Evolutionary conservation across 2,329 filamentous ascomycete species (phyloP).

Genomic region (Raffaelea albimanens): DNA sequence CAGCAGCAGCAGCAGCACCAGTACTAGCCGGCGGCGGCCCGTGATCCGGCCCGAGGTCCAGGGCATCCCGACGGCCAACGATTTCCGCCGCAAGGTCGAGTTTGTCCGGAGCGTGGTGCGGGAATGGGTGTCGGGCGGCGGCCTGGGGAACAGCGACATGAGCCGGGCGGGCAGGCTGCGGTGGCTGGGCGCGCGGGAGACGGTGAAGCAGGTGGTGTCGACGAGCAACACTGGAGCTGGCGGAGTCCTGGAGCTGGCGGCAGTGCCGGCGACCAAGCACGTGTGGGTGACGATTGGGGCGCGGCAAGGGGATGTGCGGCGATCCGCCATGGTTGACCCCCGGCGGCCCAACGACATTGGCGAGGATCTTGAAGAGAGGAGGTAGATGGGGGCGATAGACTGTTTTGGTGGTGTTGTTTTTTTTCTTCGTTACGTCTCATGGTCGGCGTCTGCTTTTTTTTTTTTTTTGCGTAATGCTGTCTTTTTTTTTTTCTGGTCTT

Average conservation of each 20-base stretch:
- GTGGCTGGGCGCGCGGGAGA: slow-evolving; percentile 51
- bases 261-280: slow-evolving; percentile 38
- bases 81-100: slow-evolving; percentile 63
- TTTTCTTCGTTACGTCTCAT: neutral
- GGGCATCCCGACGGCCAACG: slow-evolving; percentile 60
- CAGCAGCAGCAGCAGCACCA: too few relatives aligned
- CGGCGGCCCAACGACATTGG: slow-evolving; percentile 42
- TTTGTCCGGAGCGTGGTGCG: slow-evolving; percentile 60
- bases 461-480: too few relatives aligned
- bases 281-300: slow-evolving; percentile 63
- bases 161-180: slow-evolving; percentile 41
- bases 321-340: slow-evolving; percentile 47
- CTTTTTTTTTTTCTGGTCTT: too few relatives aligned
- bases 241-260: slow-evolving; percentile 12
- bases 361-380: slow-evolving; percentile 41
- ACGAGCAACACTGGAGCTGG: neutral
- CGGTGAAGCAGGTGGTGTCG: slow-evolving; percentile 31
- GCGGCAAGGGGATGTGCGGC: slow-evolving; percentile 46
- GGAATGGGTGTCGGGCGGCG: slow-evolving; percentile 63
- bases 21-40: slow-evolving; percentile 43
- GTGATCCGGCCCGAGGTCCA: slow-evolving; percentile 53
- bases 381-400: slow-evolving; percentile 18
- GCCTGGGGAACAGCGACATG: slow-evolving; percentile 59
- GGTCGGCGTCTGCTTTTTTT: neutral
- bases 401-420: neutral